Base-by-base conservation (phyloP, 176 grass and related monocot genomes). In the Elaeis guineensis region DNA sequence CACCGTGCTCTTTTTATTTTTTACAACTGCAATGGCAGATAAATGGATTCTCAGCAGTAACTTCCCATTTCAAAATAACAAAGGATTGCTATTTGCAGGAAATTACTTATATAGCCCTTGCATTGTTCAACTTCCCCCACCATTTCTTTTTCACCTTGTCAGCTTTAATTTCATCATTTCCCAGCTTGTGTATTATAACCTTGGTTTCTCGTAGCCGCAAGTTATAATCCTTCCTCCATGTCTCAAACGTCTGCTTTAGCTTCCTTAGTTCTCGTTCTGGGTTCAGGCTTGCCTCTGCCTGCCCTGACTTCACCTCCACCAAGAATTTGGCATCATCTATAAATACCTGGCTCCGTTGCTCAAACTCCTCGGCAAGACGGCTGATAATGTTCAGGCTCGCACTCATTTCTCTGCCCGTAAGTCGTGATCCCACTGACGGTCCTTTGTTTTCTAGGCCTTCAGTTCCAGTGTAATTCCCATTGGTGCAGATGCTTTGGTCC, bases 221-320 rank as follows among this genome's bases (percentile, higher is more conserved):
- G 1, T 72, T 21, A 12, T 85, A 98, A 66, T 92, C 93, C 54
- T 98, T 92, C 50, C 79, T 98, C 93, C 93, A 98, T 1, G 67
- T 69, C 44, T 92, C 84, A 17, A 98, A 98, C 49, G 77, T 88
- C 19, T 85, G 84, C 67, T 92, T 98, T 55, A 98, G 63, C 74
- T 69, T 63, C 26, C 81, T 80, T 51, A 97, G 63, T 58, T 98
- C 93, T 73, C 75, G 80, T n/a, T 98, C 93, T 1, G 87, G 93
- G 79, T 92, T 85, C 69, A 98, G 60, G 73, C 72, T 82, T 25
- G 84, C 87, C 3, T 91, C 87, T 0, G 74, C 87, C 57, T 88
- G 71, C 24, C 93, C 87, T 4, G 93, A 88, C 75, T 92, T 98
- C 35, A 89, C 87, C 81, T 98, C 93, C 54, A 98, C 78, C 82